Conservation (phyloP, 2,329 filamentous ascomycete species). For the Periconia macrospinosa region DNA sequence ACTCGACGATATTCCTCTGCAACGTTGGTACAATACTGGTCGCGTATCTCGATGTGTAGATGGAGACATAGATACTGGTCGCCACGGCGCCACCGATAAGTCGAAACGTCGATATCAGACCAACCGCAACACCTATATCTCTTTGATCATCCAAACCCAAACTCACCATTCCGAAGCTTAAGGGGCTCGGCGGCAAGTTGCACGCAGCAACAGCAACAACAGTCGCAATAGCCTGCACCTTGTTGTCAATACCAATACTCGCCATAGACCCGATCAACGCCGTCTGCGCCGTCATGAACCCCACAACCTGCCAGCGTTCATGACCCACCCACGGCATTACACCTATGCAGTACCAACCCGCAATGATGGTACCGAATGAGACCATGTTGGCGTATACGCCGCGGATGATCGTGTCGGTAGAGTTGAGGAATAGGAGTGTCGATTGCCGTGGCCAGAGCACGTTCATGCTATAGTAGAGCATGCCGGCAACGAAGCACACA, state of each 20-base stretch:
- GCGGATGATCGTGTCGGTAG: slow-evolving; percentile 22
- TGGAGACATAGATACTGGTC: slow-evolving; percentile 44
- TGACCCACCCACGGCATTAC: slow-evolving; percentile 38
- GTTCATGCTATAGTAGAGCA: slow-evolving; percentile 32
- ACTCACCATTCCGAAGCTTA: slow-evolving; percentile 41
- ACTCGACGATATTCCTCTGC: slow-evolving; percentile 1
- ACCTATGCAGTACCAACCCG: slow-evolving; percentile 27
- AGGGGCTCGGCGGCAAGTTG: slow-evolving; percentile 34
- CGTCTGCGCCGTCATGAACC: slow-evolving; percentile 38
- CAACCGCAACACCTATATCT: slow-evolving; percentile 43
- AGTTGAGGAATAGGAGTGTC: slow-evolving; percentile 18
- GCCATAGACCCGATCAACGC: slow-evolving; percentile 42
- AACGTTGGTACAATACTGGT: slow-evolving; percentile 6
- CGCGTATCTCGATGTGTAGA: slow-evolving; percentile 35
- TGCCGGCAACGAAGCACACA: slow-evolving; percentile 22
- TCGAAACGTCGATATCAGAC: slow-evolving; percentile 42
- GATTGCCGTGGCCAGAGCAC: slow-evolving; percentile 30
- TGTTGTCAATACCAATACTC: slow-evolving; percentile 34
- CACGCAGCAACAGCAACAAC: slow-evolving; percentile 33
- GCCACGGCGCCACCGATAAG: slow-evolving; percentile 44
- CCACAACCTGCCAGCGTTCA: slow-evolving; percentile 43
- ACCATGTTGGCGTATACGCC: slow-evolving; percentile 29
- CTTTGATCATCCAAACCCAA: slow-evolving; percentile 40
- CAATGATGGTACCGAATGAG: slow-evolving; percentile 32
- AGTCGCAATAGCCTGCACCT: slow-evolving; percentile 41